Evolutionary conservation across 1,139 yeast species (phyloP), one percentile per base, ranked within the genome.

Genomic region (Debaryomyces udenii): DNA sequence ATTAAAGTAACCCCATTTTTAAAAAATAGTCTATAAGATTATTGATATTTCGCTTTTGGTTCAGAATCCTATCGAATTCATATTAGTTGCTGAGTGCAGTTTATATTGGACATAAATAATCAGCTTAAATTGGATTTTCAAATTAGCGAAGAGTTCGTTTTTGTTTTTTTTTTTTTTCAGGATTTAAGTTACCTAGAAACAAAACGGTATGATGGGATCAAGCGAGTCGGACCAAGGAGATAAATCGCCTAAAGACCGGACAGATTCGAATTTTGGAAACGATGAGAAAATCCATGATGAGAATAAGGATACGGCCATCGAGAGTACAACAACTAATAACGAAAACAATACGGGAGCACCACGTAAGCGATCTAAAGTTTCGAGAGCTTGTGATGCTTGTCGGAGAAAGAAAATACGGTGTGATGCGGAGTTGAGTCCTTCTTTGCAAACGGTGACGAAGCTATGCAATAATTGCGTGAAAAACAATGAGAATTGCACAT

Each of bases 341-440:
- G 33, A 35, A 20, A 17, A 28, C 18, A 18, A 11, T 17, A 10
- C 14, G 11, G 23, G 40, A 18, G 29, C 36, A 48, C 31, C 58
- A 45, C 63, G 85, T 26, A 81, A 81, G 53, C 53, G 86, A 41
- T 73, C 83, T n/a, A 82, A 82, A 55, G 85, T 81, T 1, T 80
- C 85, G 2, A 58, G 88, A 39, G 87, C 87, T 3, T 82, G 88
- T 57, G 87, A 82, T 53, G 76, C 80, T 29, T 83, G 89, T 56
- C 69, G 88, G 35, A 66, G 82, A 35, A 81, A 83, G 60, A 81
- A 83, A 52, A 69, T 82, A 29, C 65, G 77, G 40, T 83, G 90
- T 59, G 80, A 82, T 56, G 86, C 86, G 11, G 70, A 71, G 23
- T 72, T 74, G 46, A 69, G 70, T 40, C 40, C 67, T 9, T 51